Conservation (phyloP, 192 early-diverging fungal genomes). For the Coemansia sp. region DNA sequence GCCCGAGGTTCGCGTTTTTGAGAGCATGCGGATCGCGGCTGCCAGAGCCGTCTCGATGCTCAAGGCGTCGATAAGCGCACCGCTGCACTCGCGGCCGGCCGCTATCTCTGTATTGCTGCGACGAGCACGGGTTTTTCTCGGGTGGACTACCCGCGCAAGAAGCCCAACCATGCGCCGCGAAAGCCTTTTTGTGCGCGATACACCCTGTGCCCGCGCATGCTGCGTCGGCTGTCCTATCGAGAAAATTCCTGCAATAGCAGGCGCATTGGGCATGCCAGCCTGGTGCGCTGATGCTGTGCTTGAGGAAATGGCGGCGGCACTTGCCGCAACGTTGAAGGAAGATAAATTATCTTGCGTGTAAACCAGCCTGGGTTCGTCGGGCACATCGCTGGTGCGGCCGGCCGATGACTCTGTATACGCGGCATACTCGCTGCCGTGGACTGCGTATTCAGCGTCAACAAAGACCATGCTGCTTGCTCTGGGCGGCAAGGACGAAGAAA, state of each 20-base stretch:
- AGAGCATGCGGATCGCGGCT: conserved; percentile 26
- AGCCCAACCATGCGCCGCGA: conserved; percentile 21
- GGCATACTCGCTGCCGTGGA: conserved; percentile 11
- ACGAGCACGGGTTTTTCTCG: not conserved
- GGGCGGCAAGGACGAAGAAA: not conserved
- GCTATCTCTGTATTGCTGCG: conserved; percentile 1
- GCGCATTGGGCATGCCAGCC: conserved; percentile 21
- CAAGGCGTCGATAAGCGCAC: conserved; percentile 17
- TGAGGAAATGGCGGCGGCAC: not conserved
- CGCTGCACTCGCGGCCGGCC: not conserved
- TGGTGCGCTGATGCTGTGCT: not conserved
- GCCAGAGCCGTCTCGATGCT: conserved; percentile 36
- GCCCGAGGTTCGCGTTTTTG: conserved; percentile 17
- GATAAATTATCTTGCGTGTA: conserved; percentile 5
- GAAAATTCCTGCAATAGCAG: conserved; percentile 39
- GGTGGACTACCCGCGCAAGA: conserved; percentile 11
- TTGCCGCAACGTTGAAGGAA: conserved; percentile 6
- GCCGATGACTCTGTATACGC: not conserved
- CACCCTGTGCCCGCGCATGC: not conserved
- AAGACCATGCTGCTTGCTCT: conserved; percentile 1
- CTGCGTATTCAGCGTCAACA: not conserved
- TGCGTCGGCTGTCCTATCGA: conserved; percentile 34
- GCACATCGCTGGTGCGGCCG: conserved; percentile 1
- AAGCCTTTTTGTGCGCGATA: conserved; percentile 28
- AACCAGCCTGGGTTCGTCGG: not conserved